A percentile compares a stretch with the other conserved stretches of the same genome.
phyloP scores from a whole-genome alignment of 768 basidiomycete species.

The Boletus edulis region DNA sequence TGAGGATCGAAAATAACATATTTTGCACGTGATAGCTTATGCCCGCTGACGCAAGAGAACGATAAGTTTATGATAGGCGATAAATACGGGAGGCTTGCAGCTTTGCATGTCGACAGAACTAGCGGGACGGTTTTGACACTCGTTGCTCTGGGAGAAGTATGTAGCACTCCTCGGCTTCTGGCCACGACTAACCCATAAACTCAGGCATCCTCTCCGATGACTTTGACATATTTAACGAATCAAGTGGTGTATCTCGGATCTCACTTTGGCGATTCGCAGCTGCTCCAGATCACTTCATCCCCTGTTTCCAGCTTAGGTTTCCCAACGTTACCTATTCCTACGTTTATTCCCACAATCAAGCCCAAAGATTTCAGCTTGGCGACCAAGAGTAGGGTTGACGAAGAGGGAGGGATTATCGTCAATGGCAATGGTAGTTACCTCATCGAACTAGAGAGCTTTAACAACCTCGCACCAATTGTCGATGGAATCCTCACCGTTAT shows the following conservation, averaged over 20 bases:
- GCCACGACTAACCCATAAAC: conserved; percentile 5
- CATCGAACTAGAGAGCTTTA: conserved; percentile 58
- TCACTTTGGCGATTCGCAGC: conserved; percentile 76
- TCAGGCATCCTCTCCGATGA: conserved; percentile 69
- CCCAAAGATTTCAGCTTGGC: conserved; percentile 36
- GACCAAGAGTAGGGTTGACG: conserved; percentile 34
- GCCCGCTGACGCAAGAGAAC: conserved; percentile 44
- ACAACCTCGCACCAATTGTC: conserved; percentile 79
- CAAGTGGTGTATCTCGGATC: conserved; percentile 79
- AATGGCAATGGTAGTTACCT: conserved; percentile 55
- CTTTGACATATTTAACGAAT: conserved; percentile 68
- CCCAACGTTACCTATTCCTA: conserved; percentile 52
- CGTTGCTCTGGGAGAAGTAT: conserved; percentile 71
- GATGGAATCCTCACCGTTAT: conserved; percentile 77
- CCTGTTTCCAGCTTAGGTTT: conserved; percentile 40
- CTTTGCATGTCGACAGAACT: conserved; percentile 54
- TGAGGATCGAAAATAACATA: not conserved
- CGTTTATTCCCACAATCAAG: conserved; percentile 42
- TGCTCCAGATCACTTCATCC: conserved; percentile 54
- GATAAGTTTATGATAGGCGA: conserved; percentile 65
- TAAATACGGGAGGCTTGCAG: conserved; percentile 62
- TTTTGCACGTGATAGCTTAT: conserved; percentile 41
- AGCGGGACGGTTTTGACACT: conserved; percentile 43
- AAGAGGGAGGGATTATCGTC: conserved; percentile 46
- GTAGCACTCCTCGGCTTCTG: conserved; percentile 5